A percentile compares a stretch with the other conserved stretches of the same genome.
phyloP scores from a whole-genome alignment of 495 filamentous ascomycete genomes.

The Penicillium flavigenum region DNA sequence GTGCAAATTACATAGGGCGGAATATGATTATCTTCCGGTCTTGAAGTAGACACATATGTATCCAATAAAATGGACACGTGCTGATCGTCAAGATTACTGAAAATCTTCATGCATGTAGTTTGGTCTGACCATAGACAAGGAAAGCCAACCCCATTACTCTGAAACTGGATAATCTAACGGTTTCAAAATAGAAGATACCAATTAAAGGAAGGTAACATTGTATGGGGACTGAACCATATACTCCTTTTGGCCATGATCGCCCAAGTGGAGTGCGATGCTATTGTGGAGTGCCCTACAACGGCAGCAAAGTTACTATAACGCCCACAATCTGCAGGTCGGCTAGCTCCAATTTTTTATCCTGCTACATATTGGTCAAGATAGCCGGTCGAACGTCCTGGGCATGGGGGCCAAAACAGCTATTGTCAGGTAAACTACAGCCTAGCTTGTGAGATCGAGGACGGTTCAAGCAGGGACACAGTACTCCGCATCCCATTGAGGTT shows the following conservation, averaged over 20 bases:
- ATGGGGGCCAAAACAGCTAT: neutral
- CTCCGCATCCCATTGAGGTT: neutral
- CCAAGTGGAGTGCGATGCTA: neutral
- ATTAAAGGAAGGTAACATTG: neutral
- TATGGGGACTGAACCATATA: neutral
- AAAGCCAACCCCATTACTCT: neutral
- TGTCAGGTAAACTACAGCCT: neutral
- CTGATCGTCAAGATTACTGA: conserved; percentile 10
- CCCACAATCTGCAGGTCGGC: neutral
- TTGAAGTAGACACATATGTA: neutral
- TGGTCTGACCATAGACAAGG: neutral
- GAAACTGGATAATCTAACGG: neutral
- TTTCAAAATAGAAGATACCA: neutral
- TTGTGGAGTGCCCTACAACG: neutral
- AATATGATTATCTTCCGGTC: neutral
- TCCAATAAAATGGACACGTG: neutral
- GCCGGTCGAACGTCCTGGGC: neutral
- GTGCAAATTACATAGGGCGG: neutral
- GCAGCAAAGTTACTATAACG: neutral
- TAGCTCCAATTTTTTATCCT: neutral
- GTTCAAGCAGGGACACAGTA: neutral
- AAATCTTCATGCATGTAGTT: conserved; percentile 1
- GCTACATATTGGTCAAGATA: neutral
- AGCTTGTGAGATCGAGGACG: neutral
- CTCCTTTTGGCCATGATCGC: neutral